Percentiles rank a stretch among this genome's conserved stretches.
These are phyloP conservation scores for Mycena vulgaris DNA, from an alignment of 768 basidiomycete genomes.

Conservation along the genomic window DNA sequence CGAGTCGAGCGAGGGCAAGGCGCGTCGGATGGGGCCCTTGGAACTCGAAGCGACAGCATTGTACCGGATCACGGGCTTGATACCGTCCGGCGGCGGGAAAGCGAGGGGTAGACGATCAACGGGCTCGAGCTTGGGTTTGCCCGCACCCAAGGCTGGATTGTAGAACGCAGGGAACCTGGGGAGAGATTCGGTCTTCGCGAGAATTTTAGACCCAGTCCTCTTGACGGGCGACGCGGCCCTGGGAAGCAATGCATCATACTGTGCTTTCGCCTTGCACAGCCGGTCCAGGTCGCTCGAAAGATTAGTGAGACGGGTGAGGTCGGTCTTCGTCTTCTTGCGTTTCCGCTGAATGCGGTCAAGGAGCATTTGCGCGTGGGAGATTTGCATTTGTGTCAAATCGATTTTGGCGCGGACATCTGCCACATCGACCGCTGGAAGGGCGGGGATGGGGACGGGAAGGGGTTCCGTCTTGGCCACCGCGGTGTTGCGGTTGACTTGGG, in stretches of 20 bases:
- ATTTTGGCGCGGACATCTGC: constrained; percentile 31
- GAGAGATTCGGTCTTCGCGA: constrained; percentile 28
- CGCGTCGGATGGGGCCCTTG: constrained; percentile 28
- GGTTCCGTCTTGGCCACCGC: constrained; percentile 15
- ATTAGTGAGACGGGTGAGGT: constrained; percentile 35
- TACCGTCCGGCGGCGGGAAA: background rate
- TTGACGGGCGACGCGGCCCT: constrained; percentile 37
- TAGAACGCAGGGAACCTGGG: constrained; percentile 20
- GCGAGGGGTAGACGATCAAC: background rate
- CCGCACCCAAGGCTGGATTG: constrained; percentile 22
- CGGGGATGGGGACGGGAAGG: background rate
- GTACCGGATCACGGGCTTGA: constrained; percentile 8
- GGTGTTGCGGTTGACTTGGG: constrained; percentile 39
- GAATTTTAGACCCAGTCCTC: constrained; percentile 23
- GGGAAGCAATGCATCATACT: constrained; percentile 40
- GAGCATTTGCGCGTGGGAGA: constrained; percentile 19
- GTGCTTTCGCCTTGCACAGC: constrained; percentile 35
- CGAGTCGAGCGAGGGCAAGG: constrained; percentile 30
- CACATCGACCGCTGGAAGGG: constrained; percentile 16
- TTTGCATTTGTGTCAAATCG: constrained; percentile 16
- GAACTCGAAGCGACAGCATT: constrained; percentile 42
- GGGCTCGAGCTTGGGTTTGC: constrained; percentile 14
- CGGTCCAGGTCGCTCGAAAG: constrained; percentile 30
- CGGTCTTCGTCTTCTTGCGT: constrained; percentile 40
- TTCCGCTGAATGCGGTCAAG: constrained; percentile 34